Evolutionary conservation across 2,329 filamentous ascomycete genomes (phyloP).

Genomic region (Magnaporthiopsis rhizophila): DNA sequence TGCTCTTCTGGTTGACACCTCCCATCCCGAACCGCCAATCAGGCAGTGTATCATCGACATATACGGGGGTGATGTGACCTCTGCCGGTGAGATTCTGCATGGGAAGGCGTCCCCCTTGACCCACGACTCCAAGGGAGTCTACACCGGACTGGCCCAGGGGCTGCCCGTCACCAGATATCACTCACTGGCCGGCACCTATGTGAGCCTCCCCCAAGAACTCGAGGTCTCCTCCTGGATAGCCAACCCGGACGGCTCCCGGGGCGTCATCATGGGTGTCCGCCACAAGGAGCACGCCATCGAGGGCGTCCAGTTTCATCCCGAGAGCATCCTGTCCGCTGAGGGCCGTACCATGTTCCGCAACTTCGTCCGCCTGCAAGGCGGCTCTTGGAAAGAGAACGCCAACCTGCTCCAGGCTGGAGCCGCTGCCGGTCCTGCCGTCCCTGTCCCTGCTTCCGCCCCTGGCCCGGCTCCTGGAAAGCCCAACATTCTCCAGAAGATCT

Average conservation of each 20-base stretch:
- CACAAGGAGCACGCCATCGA: constrained; percentile 90
- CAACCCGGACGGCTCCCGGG: constrained; percentile 66
- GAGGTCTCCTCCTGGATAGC: constrained; percentile 89
- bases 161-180: constrained; percentile 93
- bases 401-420: constrained; percentile 27
- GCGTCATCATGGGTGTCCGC: constrained; percentile 92
- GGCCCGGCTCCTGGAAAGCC: constrained; percentile 33
- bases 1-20: not conserved
- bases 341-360: constrained; percentile 88
- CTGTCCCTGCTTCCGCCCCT: not conserved
- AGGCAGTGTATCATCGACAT: constrained; percentile 93
- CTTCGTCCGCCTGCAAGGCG: constrained; percentile 79
- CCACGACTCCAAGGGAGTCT: constrained; percentile 90
- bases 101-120: constrained; percentile 89
- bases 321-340: constrained; percentile 88
- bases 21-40: constrained; percentile 1
- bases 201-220: constrained; percentile 75
- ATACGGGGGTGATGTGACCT: constrained; percentile 84
- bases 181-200: constrained; percentile 85
- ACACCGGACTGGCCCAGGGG: constrained; percentile 68
- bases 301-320: constrained; percentile 95
- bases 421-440: too few species aligned
- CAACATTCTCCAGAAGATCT: constrained; percentile 89
- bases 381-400: constrained; percentile 83
- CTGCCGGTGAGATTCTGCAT: constrained; percentile 92